Percentiles rank a stretch among this genome's conserved stretches.
Conservation (phyloP, 2,329 filamentous ascomycete genomes). For the Xylaria sp. region DNA sequence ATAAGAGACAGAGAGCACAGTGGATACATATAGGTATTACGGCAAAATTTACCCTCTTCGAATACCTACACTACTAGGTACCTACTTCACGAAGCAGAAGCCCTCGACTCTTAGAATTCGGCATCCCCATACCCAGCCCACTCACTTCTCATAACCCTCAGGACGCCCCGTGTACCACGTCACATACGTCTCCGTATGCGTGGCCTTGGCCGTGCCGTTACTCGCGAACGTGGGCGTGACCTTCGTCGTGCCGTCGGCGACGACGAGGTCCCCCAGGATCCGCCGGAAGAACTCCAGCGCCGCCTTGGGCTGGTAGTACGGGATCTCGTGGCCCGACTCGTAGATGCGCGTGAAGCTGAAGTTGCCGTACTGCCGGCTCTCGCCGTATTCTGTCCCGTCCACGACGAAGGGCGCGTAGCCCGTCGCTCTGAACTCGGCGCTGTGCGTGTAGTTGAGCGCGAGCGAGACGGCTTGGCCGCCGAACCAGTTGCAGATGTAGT, state of each 20-base stretch:
- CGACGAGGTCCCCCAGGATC: constrained; percentile 66
- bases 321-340: constrained; percentile 72
- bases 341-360: constrained; percentile 73
- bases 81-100: not conserved
- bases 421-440: constrained; percentile 67
- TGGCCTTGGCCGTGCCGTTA: constrained; percentile 67
- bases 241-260: constrained; percentile 65
- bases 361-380: constrained; percentile 80
- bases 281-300: constrained; percentile 70
- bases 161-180: constrained; percentile 65
- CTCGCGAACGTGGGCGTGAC: constrained; percentile 63
- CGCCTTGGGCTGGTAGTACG: constrained; percentile 70
- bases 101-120: not conserved
- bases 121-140: not conserved
- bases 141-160: constrained; percentile 36
- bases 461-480: constrained; percentile 81
- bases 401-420: constrained; percentile 79
- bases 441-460: constrained; percentile 65
- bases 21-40: not conserved
- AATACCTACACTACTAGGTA: not conserved
- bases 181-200: constrained; percentile 63
- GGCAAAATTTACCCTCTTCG: not conserved
- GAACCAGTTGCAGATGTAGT: constrained; percentile 75
- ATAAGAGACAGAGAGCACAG: not conserved
- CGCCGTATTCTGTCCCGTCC: constrained; percentile 75